Evolutionary conservation across 2,329 filamentous ascomycete genomes (phyloP), one percentile per base, ranked within the genome.

Genomic region (Beauveria caledonica): DNA sequence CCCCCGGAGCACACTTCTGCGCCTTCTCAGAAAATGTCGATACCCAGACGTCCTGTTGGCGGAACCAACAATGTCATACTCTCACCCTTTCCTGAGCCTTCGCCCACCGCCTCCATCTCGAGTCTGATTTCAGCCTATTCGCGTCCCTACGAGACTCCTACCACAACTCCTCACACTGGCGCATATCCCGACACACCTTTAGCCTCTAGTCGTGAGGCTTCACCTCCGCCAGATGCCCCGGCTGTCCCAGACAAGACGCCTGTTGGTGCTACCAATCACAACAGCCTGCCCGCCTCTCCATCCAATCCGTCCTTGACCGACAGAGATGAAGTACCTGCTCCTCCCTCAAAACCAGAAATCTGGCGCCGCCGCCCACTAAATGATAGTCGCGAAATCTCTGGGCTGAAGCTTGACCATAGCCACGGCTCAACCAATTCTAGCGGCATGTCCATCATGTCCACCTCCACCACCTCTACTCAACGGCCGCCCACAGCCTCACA

Each of bases 61-160:
- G 65, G 58, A 33, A 63, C 57, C 60, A 64, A 60, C 60, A 57
- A 63, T 60, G 17, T 62, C 49, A 39, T 68, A 62, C 54, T 64
- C 55, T 55, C 60, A 60, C 60, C 60, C 42, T 63, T 63, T 39
- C 63, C 64, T 5, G 64, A 68, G 50, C 70, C 68, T 39, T 78
- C 79, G 46, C 77, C 79, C 3, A 73, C 74, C 1, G 76, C 76
- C 25, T 84, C 82, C 10, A 71, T 84, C 56, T 81, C 77, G 15
- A 84, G 81, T 67, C 71, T 85, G 11, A 66, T 85, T 40, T 83
- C 80, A 11, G 80, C 82, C 21, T 85, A 85, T 66, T 79, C 79
- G 55, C 72, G 74, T 50, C 77, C 76, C 7, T 76, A 75, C 48
- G 78, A 77, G 55, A 78, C 75, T 4, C 70, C 75, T 44, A 71